Conservation (phyloP, 1,139 yeast genomes). For the Martiniozyma asiatica region DNA sequence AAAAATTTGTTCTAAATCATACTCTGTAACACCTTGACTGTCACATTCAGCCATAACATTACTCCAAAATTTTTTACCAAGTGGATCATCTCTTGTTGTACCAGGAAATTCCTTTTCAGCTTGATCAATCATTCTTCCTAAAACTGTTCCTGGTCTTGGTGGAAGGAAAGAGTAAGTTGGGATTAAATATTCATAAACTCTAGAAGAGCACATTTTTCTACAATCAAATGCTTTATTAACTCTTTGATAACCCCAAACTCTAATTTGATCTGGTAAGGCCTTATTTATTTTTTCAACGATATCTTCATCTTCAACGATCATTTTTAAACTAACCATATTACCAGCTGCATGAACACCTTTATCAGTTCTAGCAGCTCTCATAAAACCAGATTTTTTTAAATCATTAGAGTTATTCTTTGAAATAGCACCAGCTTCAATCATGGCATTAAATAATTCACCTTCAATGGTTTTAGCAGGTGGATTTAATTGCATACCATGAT, state of each 20-base stretch:
- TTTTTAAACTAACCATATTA: constrained; percentile 75
- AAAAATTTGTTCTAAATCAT: constrained; percentile 31
- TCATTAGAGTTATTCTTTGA: constrained; percentile 84
- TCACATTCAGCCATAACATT: constrained; percentile 34
- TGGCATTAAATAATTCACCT: constrained; percentile 77
- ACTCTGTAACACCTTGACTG: constrained; percentile 36
- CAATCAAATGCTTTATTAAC: constrained; percentile 90
- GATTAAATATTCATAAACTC: constrained; percentile 84
- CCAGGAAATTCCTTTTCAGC: constrained; percentile 49
- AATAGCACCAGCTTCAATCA: constrained; percentile 81
- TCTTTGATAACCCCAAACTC: constrained; percentile 88
- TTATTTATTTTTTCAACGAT: constrained; percentile 62
- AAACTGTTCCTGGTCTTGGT: constrained; percentile 65
- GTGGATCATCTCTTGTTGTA: constrained; percentile 46
- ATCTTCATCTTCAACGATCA: constrained; percentile 82
- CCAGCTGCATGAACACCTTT: constrained; percentile 99
- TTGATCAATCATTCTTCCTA: constrained; percentile 46
- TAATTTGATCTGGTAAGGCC: constrained; percentile 68
- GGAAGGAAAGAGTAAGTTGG: constrained; percentile 86
- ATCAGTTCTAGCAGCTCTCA: constrained; percentile 97
- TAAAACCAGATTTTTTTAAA: constrained; percentile 78
- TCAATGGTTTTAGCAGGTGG: constrained; percentile 90
- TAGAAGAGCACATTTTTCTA: constrained; percentile 86
- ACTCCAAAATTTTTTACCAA: constrained; percentile 67
- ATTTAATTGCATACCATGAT: constrained; percentile 94